Evolutionary conservation across 1,284 basidiomycete species (phyloP).

Genomic region (Somion occarium): DNA sequence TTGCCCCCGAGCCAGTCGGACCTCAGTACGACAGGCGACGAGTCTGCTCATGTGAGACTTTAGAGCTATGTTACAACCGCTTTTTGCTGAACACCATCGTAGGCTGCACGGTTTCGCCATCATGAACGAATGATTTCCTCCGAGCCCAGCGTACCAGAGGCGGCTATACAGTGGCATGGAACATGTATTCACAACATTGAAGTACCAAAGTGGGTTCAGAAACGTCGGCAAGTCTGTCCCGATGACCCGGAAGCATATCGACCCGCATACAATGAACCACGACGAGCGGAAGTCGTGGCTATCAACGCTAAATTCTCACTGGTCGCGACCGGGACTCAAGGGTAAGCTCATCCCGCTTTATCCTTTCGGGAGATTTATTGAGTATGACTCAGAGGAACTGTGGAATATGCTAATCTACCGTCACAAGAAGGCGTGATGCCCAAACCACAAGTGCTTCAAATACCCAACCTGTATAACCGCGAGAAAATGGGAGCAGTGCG

Average conservation of each 20-base stretch:
- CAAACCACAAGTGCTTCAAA: constrained; percentile 48
- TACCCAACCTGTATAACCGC: constrained; percentile 53
- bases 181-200: constrained; percentile 66
- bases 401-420: constrained; percentile 64
- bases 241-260: constrained; percentile 32
- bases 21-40: constrained; percentile 14
- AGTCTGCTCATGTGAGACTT: constrained; percentile 1
- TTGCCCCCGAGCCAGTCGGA: constrained; percentile 13
- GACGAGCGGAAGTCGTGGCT: constrained; percentile 58
- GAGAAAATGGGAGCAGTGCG: constrained; percentile 67
- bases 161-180: constrained; percentile 46
- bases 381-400: constrained; percentile 55
- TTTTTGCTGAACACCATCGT: not conserved
- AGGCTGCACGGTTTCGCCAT: not conserved
- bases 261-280: constrained; percentile 56
- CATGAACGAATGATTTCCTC: not conserved
- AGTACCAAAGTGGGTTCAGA: constrained; percentile 72
- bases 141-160: not conserved
- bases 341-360: constrained; percentile 42
- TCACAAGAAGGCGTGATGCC: constrained; percentile 49
- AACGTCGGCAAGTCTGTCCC: constrained; percentile 50
- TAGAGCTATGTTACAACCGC: not conserved
- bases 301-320: constrained; percentile 85
- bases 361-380: too few species aligned
- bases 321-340: constrained; percentile 75